Percentiles rank a stretch among this genome's conserved stretches.
Conservation (phyloP, 2,329 filamentous ascomycete genomes). For the Thelonectria blattea region DNA sequence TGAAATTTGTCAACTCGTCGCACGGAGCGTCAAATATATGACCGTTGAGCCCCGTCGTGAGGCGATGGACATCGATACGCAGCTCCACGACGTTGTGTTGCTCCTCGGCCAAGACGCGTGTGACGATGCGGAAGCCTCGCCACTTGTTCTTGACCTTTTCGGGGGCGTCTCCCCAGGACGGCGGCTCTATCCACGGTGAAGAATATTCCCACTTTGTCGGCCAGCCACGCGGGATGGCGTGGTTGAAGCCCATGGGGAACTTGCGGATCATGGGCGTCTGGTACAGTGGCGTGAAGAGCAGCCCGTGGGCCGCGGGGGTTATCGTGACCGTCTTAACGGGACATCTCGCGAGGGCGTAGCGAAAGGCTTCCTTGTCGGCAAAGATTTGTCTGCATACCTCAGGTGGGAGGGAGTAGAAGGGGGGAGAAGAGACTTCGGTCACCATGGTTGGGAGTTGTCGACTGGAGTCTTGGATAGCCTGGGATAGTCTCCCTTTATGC, state of each 20-base stretch:
- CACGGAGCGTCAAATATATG: not conserved
- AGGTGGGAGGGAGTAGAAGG: not conserved
- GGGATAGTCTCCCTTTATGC: no score
- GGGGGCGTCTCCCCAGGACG: conserved; percentile 2
- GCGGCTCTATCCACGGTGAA: not conserved
- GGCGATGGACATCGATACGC: conserved; percentile 38
- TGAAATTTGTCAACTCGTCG: conserved; percentile 8
- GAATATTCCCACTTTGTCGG: not conserved
- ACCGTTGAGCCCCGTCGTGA: conserved; percentile 39
- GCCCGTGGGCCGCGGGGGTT: not conserved
- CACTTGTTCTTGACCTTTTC: conserved; percentile 33
- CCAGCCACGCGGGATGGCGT: conserved; percentile 42
- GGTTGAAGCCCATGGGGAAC: conserved; percentile 47
- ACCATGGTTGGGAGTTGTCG: not conserved
- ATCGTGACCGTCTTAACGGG: not conserved
- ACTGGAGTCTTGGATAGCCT: no score
- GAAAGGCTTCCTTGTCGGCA: not conserved
- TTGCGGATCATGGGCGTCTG: conserved; percentile 51
- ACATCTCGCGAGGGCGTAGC: not conserved
- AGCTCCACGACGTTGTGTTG: conserved; percentile 41
- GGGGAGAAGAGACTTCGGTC: not conserved
- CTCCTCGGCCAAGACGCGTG: conserved; percentile 33
- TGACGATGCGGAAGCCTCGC: conserved; percentile 41
- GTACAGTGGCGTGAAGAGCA: conserved; percentile 40
- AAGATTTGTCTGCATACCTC: not conserved